phyloP scores from a whole-genome alignment of 192 early-diverging fungal genomes.

The Backusella morwellensis region DNA sequence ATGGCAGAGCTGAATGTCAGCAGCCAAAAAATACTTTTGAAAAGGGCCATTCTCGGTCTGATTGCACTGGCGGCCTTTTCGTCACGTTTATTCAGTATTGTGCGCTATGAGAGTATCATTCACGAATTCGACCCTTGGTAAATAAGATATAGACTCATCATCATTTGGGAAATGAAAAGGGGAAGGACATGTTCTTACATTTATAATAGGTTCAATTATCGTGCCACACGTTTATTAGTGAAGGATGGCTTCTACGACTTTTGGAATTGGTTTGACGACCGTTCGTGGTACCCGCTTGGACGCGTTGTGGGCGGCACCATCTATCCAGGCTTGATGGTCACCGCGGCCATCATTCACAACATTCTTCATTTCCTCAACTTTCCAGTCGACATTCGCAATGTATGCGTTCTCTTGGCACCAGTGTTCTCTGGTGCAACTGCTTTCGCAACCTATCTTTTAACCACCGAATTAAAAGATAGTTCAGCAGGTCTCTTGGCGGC shows the following conservation, averaged over 20 bases:
- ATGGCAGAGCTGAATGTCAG: slow-evolving; percentile 38
- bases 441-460: slow-evolving; percentile 91
- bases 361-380: slow-evolving; percentile 92
- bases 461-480: slow-evolving; percentile 85
- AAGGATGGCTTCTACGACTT: slow-evolving; percentile 96
- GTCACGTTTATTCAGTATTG: slow-evolving; percentile 94
- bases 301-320: slow-evolving; percentile 99
- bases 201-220: slow-evolving; percentile 85
- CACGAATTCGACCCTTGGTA: slow-evolving; percentile 99
- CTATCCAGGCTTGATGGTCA: slow-evolving; percentile 99
- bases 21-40: slow-evolving; percentile 61
- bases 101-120: slow-evolving; percentile 98
- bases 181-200: too few relatives aligned
- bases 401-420: slow-evolving; percentile 98
- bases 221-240: slow-evolving; percentile 90
- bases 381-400: slow-evolving; percentile 96
- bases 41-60: slow-evolving; percentile 84
- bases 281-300: slow-evolving; percentile 97
- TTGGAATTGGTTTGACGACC: slow-evolving; percentile 99
- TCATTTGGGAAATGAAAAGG: background rate
- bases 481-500: slow-evolving; percentile 96
- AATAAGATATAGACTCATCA: background rate
- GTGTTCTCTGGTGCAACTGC: slow-evolving; percentile 97
- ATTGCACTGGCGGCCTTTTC: slow-evolving; percentile 87
- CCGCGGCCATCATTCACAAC: slow-evolving; percentile 92